Percentiles rank a stretch among this genome's conserved stretches.
Evolutionary conservation across 371 early-diverging fungal species (phyloP).

Genomic region (Apophysomyces elegans): DNA sequence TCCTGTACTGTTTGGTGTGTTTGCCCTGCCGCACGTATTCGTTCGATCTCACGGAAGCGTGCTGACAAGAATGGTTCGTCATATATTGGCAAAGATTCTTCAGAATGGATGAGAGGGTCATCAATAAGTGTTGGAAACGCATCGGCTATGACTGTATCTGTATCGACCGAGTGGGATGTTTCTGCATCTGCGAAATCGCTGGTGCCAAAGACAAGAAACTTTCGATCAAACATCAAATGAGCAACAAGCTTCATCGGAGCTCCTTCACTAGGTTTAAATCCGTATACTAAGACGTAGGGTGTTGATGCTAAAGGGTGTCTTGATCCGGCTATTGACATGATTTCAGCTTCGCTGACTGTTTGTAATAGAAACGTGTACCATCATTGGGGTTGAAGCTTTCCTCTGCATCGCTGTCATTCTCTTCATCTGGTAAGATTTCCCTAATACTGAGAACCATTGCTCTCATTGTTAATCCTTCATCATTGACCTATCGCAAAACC

Average conservation of each 20-base stretch:
- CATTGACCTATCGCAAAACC: neutral
- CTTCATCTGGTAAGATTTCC: neutral
- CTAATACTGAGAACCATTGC: constrained; percentile 5
- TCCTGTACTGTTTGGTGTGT: constrained; percentile 4
- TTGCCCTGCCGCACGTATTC: constrained; percentile 1
- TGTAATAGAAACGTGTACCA: neutral
- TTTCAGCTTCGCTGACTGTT: neutral
- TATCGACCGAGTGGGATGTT: neutral
- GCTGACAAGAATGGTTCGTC: neutral
- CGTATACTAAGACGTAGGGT: neutral
- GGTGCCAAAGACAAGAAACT: neutral
- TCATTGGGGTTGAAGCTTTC: neutral
- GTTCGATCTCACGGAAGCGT: constrained; percentile 1
- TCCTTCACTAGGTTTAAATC: neutral
- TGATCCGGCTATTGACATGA: constrained; percentile 1
- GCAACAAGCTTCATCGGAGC: constrained; percentile 1
- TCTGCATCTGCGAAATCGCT: neutral
- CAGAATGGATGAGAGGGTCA: neutral
- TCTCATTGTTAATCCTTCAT: neutral
- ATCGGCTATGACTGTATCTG: neutral
- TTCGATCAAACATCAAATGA: constrained; percentile 10
- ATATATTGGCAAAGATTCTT: constrained; percentile 1
- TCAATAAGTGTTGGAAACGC: neutral
- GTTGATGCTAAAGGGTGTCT: neutral
- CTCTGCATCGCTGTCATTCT: neutral